phyloP scores from a whole-genome alignment of 202 grass and related monocot species.

The Carex sylvatica region DNA sequence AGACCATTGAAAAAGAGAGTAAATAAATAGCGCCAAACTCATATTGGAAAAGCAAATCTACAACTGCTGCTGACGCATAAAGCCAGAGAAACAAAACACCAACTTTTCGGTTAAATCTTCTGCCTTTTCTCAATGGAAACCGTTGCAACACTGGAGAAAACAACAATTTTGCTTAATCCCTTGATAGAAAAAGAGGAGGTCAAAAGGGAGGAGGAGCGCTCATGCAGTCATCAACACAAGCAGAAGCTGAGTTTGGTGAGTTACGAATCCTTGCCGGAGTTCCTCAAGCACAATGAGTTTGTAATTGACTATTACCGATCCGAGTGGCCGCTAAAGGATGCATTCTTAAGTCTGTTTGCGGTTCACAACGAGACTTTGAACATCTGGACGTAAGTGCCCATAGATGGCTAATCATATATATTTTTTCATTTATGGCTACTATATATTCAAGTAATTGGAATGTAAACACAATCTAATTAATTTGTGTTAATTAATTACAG shows the following conservation, averaged over 20 bases:
- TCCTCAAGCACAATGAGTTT: constrained; percentile 90
- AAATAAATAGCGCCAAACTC: not conserved
- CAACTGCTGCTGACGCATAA: not conserved
- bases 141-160: constrained; percentile 5
- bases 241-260: not conserved
- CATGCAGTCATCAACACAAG: not conserved
- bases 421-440: no score
- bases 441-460: no score
- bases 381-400: constrained; percentile 65
- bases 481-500: constrained; percentile 9
- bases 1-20: not conserved
- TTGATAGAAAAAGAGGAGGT: not conserved
- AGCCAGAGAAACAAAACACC: not conserved
- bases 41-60: not conserved
- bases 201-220: not conserved
- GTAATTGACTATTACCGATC: constrained; percentile 70
- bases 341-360: constrained; percentile 66
- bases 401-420: not conserved
- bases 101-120: not conserved
- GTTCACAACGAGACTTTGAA: constrained; percentile 93
- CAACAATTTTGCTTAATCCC: not conserved
- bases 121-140: not conserved
- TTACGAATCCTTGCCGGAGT: constrained; percentile 39
- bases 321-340: constrained; percentile 74
- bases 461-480: not conserved